A percentile compares a stretch with the other conserved stretches of the same genome.
Evolutionary conservation across 495 filamentous ascomycete species (phyloP).

Genomic region (Parmelia sp.): DNA sequence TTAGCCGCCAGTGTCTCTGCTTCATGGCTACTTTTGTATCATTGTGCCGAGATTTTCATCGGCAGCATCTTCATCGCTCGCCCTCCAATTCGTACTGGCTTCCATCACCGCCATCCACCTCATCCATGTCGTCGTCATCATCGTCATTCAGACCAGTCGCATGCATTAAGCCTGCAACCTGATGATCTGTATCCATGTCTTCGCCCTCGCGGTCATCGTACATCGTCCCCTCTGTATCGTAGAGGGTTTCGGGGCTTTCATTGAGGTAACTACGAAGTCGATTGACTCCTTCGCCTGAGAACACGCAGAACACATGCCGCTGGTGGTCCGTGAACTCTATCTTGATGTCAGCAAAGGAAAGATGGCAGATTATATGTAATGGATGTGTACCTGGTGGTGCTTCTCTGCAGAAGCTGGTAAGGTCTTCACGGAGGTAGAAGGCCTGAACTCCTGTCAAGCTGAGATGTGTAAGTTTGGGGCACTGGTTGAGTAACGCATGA

Average conservation of each 20-base stretch:
- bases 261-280: slow-evolving; percentile 75
- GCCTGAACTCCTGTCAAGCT: slow-evolving; percentile 92
- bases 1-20: not conserved
- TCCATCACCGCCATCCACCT: slow-evolving; percentile 32
- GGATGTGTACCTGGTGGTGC: slow-evolving; percentile 62
- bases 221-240: slow-evolving; percentile 46
- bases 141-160: slow-evolving; percentile 47
- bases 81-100: slow-evolving; percentile 27
- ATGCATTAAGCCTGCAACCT: slow-evolving; percentile 51
- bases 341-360: slow-evolving; percentile 28
- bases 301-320: slow-evolving; percentile 92
- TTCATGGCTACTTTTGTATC: not conserved
- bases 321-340: slow-evolving; percentile 93
- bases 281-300: slow-evolving; percentile 79
- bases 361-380: not conserved
- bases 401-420: slow-evolving; percentile 76
- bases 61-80: slow-evolving; percentile 19
- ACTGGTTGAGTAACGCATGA: slow-evolving; percentile 78
- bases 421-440: slow-evolving; percentile 66
- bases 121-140: slow-evolving; percentile 41
- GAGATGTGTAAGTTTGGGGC: slow-evolving; percentile 87
- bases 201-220: slow-evolving; percentile 52
- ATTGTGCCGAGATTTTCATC: not conserved
- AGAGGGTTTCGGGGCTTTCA: slow-evolving; percentile 27
- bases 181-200: slow-evolving; percentile 42